Conservation (phyloP, 2,329 filamentous ascomycete species). For the Aspergillus pseudoglaucus region DNA sequence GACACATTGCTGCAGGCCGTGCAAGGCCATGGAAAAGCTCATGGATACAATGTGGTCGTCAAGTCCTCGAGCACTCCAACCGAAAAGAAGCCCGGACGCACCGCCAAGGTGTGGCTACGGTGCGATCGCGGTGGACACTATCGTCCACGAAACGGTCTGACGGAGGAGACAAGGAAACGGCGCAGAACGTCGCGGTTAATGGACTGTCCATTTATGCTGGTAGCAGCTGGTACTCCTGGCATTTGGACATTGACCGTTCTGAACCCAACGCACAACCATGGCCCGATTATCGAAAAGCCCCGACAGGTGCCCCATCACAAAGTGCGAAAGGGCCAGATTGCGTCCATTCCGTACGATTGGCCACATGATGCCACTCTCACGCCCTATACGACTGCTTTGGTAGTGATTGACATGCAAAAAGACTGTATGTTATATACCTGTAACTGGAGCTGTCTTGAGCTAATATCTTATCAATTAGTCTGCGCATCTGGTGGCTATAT, state of each 20-base stretch:
- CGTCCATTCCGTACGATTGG: constrained; percentile 40
- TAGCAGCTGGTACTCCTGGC: constrained; percentile 37
- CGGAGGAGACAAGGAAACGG: constrained; percentile 40
- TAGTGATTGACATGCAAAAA: constrained; percentile 45
- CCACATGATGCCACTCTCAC: constrained; percentile 41
- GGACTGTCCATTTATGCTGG: constrained; percentile 41
- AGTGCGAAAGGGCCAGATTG: constrained; percentile 39
- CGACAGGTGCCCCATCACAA: constrained; percentile 36
- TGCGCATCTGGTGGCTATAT: constrained; percentile 40
- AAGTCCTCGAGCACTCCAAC: constrained; percentile 42
- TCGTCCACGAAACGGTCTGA: constrained; percentile 39
- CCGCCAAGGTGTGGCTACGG: constrained; percentile 40
- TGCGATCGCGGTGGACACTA: constrained; percentile 42
- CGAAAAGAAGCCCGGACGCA: constrained; percentile 40
- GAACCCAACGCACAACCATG: constrained; percentile 39
- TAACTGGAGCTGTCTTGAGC: too few relatives aligned
- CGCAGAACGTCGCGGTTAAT: constrained; percentile 38
- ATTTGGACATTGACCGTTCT: constrained; percentile 39
- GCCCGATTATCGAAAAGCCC: constrained; percentile 35
- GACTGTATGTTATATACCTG: constrained; percentile 34
- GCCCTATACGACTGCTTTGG: constrained; percentile 40
- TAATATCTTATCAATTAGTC: constrained; percentile 21
- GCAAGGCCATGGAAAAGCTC: constrained; percentile 36
- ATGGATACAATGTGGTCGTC: constrained; percentile 41
- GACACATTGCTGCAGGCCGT: constrained; percentile 34